These are phyloP conservation scores for Vitis rupestris DNA, from an alignment of 164 flowering plant species.

Conservation along the genomic window DNA sequence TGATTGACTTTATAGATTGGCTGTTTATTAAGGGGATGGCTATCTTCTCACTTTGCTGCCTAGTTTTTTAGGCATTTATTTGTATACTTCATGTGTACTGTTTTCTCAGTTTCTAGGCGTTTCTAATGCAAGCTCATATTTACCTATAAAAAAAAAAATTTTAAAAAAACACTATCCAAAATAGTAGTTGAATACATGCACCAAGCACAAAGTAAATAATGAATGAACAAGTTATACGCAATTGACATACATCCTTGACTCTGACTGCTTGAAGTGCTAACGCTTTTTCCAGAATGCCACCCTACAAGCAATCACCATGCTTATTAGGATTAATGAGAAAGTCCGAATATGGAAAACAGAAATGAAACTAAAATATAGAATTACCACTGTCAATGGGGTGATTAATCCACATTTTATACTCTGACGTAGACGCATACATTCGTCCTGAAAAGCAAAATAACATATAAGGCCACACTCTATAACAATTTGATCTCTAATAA, in stretches of 20 bases:
- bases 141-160: background rate
- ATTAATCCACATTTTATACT: constrained; percentile 97
- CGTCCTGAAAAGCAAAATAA: constrained; percentile 57
- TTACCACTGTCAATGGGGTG: constrained; percentile 85
- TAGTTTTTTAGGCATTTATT: no score
- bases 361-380: background rate
- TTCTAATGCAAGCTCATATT: background rate
- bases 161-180: background rate
- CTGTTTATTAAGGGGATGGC: no score
- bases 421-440: constrained; percentile 90
- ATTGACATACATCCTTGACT: constrained; percentile 84
- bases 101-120: no score
- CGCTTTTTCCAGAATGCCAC: constrained; percentile 86
- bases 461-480: background rate
- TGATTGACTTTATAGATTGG: no score
- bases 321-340: constrained; percentile 1
- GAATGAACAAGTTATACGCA: background rate
- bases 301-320: constrained; percentile 46
- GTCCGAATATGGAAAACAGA: background rate
- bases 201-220: background rate
- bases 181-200: background rate
- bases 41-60: no score
- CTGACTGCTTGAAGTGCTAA: constrained; percentile 72
- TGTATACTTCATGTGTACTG: no score
- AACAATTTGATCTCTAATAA: background rate